A percentile compares a stretch with the other conserved stretches of the same genome.
phyloP scores from a whole-genome alignment of 345 rosid genomes.

The Durio zibethinus region DNA sequence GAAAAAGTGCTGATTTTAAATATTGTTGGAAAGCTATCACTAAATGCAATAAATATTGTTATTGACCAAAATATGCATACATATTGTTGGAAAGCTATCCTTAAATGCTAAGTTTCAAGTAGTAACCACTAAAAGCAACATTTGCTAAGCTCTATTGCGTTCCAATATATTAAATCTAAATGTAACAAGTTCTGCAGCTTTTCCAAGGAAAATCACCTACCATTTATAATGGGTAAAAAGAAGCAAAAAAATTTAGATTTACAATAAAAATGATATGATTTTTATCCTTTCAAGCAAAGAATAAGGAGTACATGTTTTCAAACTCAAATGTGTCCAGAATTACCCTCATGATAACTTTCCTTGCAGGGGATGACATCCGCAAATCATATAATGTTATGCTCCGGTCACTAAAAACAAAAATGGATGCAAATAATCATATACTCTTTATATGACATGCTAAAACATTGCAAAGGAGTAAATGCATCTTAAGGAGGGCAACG shows the following conservation, averaged over 20 bases:
- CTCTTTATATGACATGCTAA: neutral
- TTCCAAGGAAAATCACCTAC: neutral
- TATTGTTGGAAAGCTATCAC: neutral
- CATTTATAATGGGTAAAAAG: neutral
- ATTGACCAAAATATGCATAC: too few relatives aligned
- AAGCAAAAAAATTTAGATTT: neutral
- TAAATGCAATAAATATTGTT: too few relatives aligned
- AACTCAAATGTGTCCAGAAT: neutral
- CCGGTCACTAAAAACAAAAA: neutral
- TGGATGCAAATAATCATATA: neutral
- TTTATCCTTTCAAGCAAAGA: neutral
- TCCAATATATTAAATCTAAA: neutral
- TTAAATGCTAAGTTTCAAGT: neutral
- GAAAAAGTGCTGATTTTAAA: neutral
- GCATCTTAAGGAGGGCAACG: too few relatives aligned
- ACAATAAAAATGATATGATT: neutral
- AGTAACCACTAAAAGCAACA: neutral
- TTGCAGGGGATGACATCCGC: conserved; percentile 80
- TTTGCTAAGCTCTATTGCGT: neutral
- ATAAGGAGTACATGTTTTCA: neutral
- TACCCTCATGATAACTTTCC: conserved; percentile 86
- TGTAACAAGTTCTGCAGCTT: neutral
- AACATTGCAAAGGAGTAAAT: neutral
- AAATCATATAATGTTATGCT: conserved; percentile 52
- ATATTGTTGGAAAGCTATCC: neutral